These are phyloP conservation scores for Copromyces sp. DNA, from an alignment of 495 filamentous ascomycete genomes.

Conservation along the genomic window DNA sequence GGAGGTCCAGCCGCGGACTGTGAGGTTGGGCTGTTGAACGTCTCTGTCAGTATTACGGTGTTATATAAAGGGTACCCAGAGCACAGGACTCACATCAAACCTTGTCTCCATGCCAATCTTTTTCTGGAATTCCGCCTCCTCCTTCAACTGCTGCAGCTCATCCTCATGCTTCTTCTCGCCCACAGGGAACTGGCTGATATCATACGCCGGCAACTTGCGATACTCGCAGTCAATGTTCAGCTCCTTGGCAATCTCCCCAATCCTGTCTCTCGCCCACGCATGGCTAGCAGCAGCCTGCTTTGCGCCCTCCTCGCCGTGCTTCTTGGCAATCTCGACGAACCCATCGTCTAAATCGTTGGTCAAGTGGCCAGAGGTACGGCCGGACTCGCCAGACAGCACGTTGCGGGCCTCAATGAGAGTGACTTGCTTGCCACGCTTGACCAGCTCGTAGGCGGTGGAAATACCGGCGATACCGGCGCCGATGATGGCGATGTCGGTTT, in stretches of 20 bases:
- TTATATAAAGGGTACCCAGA: background rate
- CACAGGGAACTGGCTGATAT: conserved; percentile 27
- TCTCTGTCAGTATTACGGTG: background rate
- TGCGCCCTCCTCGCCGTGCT: conserved; percentile 40
- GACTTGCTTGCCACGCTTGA: conserved; percentile 37
- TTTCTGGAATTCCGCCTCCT: conserved; percentile 34
- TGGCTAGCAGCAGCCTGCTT: conserved; percentile 43
- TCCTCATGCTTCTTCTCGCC: conserved; percentile 28
- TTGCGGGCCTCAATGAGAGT: conserved; percentile 46
- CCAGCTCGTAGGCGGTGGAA: conserved; percentile 42
- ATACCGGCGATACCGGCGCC: conserved; percentile 49
- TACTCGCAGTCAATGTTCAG: conserved; percentile 49
- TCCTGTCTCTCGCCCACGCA: conserved; percentile 39
- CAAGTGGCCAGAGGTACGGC: conserved; percentile 45
- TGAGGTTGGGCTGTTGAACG: conserved; percentile 20
- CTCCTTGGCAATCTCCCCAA: conserved; percentile 37
- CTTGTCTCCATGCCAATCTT: conserved; percentile 31
- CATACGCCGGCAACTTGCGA: conserved; percentile 34
- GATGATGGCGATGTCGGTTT: conserved; percentile 42
- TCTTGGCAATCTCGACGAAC: conserved; percentile 39
- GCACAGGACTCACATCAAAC: conserved; percentile 24
- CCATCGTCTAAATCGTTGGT: conserved; percentile 44
- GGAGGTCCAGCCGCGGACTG: conserved; percentile 35
- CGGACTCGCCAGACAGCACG: conserved; percentile 42
- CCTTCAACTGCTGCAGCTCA: conserved; percentile 26